Evolutionary conservation across 1,284 basidiomycete genomes (phyloP), one percentile per base, ranked within the genome.

Genomic region (Caloboletus firmus): DNA sequence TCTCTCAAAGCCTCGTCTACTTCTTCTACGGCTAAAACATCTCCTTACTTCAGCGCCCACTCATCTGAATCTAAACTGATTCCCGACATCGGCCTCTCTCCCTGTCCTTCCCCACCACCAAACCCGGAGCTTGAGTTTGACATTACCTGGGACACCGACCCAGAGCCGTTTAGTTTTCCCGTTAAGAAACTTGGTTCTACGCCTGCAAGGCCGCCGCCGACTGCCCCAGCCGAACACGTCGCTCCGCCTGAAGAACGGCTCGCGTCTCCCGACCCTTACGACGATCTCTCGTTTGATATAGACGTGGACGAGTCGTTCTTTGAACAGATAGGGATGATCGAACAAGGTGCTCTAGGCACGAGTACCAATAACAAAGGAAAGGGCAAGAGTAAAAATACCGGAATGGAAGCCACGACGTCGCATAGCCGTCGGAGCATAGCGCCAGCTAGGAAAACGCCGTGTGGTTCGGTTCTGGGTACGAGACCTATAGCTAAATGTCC

Each of bases 301-400:
- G 64, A 65, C 10, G 44, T 72, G 10, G 57, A 65, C 15, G 63
- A 67, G n/a, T 56, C 56, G 6, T 64, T 71, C 40, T 49, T 72
- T 26, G 68, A 68, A 45, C 70, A 70, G 53, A 56, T 70, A 54
- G 70, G 65, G 20, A 66, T 52, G 56, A 63, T 70, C 22, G 70
- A 69, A 56, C 59, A 59, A 36, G 57, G 53, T 15, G 70, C 64
- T 34, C 56, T 69, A 13, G 47, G 32, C 18, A 37, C 45, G 4
- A 24, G 35, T 4, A 5, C 36, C 30, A 44, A 34, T 4, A 18
- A 24, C 47, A 61, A 55, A 32, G 57, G 55, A 13, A 68, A 66
- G 3, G 62, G 54, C 46, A 66, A 64, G 51, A 44, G 22, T 4
- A 68, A 49, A 42, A 56, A 49, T n/a, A 47, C 35, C 10, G 20